Conservation (phyloP, 2,329 filamentous ascomycete genomes). For the Curvularia verruculosa region DNA sequence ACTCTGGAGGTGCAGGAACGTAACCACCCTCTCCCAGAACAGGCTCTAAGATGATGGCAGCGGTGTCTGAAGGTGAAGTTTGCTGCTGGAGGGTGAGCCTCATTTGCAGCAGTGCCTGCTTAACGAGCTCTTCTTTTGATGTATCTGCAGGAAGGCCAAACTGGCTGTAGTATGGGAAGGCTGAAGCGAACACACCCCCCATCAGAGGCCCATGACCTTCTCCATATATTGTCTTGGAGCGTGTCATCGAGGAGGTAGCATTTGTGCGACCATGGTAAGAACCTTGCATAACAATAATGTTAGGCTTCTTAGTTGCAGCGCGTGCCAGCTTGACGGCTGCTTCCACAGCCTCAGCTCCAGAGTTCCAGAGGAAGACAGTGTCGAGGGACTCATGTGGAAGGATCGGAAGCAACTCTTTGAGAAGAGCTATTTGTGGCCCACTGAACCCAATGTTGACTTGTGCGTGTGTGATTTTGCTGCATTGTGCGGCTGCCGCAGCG, state of each 20-base stretch:
- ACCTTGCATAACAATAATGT: slow-evolving; percentile 43
- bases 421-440: slow-evolving; percentile 34
- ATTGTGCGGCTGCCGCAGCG: slow-evolving; percentile 38
- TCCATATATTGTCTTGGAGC: slow-evolving; percentile 40
- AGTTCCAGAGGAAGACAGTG: slow-evolving; percentile 41
- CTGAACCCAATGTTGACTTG: slow-evolving; percentile 43
- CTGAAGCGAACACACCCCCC: slow-evolving; percentile 39
- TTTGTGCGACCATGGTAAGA: slow-evolving; percentile 41
- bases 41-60: slow-evolving; percentile 39
- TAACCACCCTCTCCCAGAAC: slow-evolving; percentile 41
- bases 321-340: slow-evolving; percentile 38
- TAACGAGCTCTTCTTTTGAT: slow-evolving; percentile 34
- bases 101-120: slow-evolving; percentile 33
- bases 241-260: slow-evolving; percentile 39
- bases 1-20: slow-evolving; percentile 35
- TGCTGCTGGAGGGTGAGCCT: slow-evolving; percentile 37
- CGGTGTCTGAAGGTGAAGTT: slow-evolving; percentile 36
- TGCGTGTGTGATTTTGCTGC: slow-evolving; percentile 38
- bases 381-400: slow-evolving; percentile 37
- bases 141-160: slow-evolving; percentile 32
- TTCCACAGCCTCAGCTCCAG: slow-evolving; percentile 39
- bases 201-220: slow-evolving; percentile 40
- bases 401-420: slow-evolving; percentile 38
- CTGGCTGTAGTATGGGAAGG: slow-evolving; percentile 41
- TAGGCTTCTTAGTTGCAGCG: slow-evolving; percentile 40